Evolutionary conservation across 345 rosid genomes (phyloP), one percentile per base, ranked within the genome.

Genomic region (Nasturtium officinale): DNA sequence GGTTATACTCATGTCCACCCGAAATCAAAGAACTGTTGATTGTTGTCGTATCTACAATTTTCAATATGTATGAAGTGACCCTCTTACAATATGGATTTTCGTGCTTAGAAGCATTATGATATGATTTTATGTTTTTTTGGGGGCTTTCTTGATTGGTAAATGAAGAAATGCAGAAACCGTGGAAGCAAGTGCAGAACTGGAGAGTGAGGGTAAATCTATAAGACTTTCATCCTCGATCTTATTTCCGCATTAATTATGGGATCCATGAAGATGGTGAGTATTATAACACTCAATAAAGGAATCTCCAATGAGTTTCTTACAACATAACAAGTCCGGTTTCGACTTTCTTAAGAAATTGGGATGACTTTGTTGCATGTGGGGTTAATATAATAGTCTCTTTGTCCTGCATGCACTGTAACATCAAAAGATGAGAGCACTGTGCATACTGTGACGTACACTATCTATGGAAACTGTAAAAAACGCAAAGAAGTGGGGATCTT

Each of bases 231-330:
- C 33, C 42, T 57, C 26, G 26, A 25, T 32, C 10, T 62, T 2
- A 2, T 25, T 32, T 45, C 54, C n/a, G 26, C 54, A 43, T 80
- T 23, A 16, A 43, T 80, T 23, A 16, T 76, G 79, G 54, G 78
- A 46, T 59, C 76, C 70, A 63, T 81, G 67, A 77, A 78, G 71
- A 45, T 45, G 50, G 9, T 15, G 7, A 57, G 76, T 18, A 35
- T 12, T 6, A 16, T 7, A 8, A 0, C 77, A 79, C 74, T 85
- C 65, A 13, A 37, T 80, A 74, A 18, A 75, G 51, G 82, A 77
- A 78, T 84, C 75, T 52, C 74, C 13, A 65, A 86, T 87, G 55
- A 82, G 87, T 90, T 88, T 9, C 6, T 54, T 6, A n/a, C 48
- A 45, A n/a, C 9, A 9, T 45, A 25, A 16, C 20, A 25, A 33